Base-by-base conservation (phyloP, 164 flowering plant genomes). In the Nymphaea thermarum region DNA sequence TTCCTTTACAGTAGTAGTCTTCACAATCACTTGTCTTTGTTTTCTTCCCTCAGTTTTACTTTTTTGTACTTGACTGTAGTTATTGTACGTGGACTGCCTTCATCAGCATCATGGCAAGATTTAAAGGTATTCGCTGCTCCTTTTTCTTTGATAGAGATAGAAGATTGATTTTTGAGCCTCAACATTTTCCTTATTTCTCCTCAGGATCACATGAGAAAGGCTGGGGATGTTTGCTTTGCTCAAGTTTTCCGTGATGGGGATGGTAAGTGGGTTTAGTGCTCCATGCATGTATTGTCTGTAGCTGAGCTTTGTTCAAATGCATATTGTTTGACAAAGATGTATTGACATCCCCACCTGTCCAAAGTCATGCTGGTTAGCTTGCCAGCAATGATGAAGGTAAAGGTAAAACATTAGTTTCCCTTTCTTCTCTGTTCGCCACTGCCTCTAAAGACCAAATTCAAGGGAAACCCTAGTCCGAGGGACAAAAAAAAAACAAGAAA, bases 21-120 rank as follows among this genome's bases (percentile, higher is more conserved):
- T 55, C 36, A 16, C 62, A 15, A 17, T 15, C 3, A 53, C n/a
- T 65, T 2, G 15, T 43, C n/a, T 62, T 57, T 44, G 10, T 8
- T 62, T 41, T 17, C 3, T n/a, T 5, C 64, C 18, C n/a, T 17
- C n/a, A 10, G 11, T 6, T 17, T 7, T 17, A 8, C 42, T 17
- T 6, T 4, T 62, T 62, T 10, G 17, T 10, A 41, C 64, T 41
- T 62, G 11, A 41, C 1, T 65, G 7, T 83, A 91, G 99, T 94
- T 74, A 77, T 90, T 75, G 87, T 94, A 53, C 93, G 93, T 65
- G 96, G 99, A 25, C 91, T 94, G 53, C 99, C 99, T 55, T 82
- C 96, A 65, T 91, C 98, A 78, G 99, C 98, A 71, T 94, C 99
- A 17, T 91, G 99, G 99, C 99, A 94, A 78, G 99, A 94, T 84